phyloP scores from a whole-genome alignment of 257 asterid genomes.

The Ligustrum vulgare region DNA sequence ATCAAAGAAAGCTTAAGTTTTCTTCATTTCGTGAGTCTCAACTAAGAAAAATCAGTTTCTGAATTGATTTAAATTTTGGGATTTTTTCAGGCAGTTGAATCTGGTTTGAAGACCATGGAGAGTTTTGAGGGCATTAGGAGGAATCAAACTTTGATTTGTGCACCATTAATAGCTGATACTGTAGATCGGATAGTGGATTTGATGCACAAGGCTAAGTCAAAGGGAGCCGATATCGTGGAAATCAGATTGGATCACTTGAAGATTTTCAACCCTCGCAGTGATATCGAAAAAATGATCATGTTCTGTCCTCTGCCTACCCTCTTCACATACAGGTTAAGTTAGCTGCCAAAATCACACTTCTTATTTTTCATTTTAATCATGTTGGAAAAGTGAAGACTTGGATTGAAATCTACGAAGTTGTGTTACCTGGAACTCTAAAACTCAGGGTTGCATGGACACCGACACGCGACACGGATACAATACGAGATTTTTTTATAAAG shows the following conservation, averaged over 20 bases:
- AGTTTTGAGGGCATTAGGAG: constrained; percentile 42
- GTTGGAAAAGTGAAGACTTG: neutral
- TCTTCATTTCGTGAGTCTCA: neutral
- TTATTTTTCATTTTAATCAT: neutral
- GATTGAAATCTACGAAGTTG: neutral
- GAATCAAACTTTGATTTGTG: constrained; percentile 83
- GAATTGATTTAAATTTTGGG: constrained; percentile 9
- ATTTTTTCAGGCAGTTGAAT: constrained; percentile 53
- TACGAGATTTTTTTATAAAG: no score
- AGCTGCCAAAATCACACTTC: constrained; percentile 4
- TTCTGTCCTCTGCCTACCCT: constrained; percentile 89
- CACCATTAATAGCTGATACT: constrained; percentile 88
- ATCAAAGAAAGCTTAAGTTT: neutral
- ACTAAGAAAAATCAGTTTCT: neutral
- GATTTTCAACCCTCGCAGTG: constrained; percentile 51
- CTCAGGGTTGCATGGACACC: no score
- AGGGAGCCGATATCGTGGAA: constrained; percentile 94
- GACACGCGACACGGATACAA: no score
- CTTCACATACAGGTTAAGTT: constrained; percentile 83
- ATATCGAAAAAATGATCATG: constrained; percentile 58
- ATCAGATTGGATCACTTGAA: constrained; percentile 82
- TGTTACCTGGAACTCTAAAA: neutral
- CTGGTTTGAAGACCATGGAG: constrained; percentile 41
- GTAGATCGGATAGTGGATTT: constrained; percentile 67
- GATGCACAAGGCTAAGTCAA: constrained; percentile 68